These are phyloP conservation scores for Fusarium illudens DNA, from an alignment of 2,329 filamentous ascomycete genomes.

Conservation along the genomic window DNA sequence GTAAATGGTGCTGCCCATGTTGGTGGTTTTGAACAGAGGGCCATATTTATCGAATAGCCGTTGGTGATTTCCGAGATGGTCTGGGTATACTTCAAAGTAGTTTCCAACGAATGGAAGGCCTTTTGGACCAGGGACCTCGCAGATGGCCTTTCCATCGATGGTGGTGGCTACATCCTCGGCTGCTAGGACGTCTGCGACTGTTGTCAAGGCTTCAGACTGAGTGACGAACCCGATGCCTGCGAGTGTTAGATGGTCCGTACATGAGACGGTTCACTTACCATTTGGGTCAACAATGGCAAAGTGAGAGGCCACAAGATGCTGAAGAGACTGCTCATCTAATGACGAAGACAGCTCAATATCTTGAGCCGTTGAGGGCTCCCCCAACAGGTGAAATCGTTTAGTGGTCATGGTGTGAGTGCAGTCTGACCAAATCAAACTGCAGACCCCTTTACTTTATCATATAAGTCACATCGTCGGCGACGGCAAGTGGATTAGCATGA, in stretches of 20 bases:
- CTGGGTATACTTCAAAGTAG: constrained; percentile 64
- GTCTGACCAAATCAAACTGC: background rate
- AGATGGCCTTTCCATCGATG: constrained; percentile 59
- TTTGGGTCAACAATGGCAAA: constrained; percentile 55
- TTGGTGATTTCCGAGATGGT: constrained; percentile 65
- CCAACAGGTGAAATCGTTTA: constrained; percentile 54
- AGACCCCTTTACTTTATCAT: constrained; percentile 21
- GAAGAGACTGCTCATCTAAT: constrained; percentile 49
- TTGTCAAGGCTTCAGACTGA: constrained; percentile 44
- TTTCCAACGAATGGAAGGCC: constrained; percentile 61
- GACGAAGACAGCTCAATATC: constrained; percentile 50
- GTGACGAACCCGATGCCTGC: constrained; percentile 51
- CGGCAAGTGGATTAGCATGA: background rate
- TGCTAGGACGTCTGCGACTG: constrained; percentile 48
- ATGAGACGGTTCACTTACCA: constrained; percentile 37
- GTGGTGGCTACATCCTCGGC: constrained; percentile 51
- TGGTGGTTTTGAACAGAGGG: constrained; percentile 60
- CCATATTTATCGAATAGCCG: constrained; percentile 63
- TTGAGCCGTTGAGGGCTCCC: constrained; percentile 47
- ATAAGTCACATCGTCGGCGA: background rate
- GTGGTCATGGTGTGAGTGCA: constrained; percentile 43
- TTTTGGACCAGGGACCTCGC: constrained; percentile 59
- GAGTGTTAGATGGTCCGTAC: background rate
- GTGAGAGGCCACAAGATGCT: constrained; percentile 51
- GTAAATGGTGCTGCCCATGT: constrained; percentile 59